Evolutionary conservation across 1,284 basidiomycete genomes (phyloP).

Genomic region (Puccinia novopanici): DNA sequence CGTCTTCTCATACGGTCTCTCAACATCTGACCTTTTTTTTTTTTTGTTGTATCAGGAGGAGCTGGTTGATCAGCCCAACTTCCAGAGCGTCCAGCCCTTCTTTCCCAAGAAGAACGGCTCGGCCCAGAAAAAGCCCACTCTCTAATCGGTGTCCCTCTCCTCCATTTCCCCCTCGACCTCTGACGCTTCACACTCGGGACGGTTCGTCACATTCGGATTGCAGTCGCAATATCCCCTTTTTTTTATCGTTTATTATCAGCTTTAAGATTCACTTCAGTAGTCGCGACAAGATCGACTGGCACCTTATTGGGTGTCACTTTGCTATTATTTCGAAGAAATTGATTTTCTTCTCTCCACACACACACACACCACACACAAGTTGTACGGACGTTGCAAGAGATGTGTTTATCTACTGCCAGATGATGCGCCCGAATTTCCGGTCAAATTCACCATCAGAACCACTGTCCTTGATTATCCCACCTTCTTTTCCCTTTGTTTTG

Average conservation of each 20-base stretch:
- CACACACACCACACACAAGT: too few relatives aligned
- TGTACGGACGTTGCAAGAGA: neutral
- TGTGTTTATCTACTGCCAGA: too few relatives aligned
- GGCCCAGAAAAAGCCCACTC: neutral
- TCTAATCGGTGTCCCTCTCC: too few relatives aligned
- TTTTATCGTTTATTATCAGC: too few relatives aligned
- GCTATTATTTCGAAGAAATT: neutral
- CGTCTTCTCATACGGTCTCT: neutral
- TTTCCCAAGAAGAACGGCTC: conserved; percentile 8
- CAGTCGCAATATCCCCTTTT: neutral
- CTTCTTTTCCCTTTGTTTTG: too few relatives aligned
- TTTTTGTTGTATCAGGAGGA: neutral
- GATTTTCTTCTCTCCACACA: neutral
- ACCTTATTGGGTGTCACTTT: neutral
- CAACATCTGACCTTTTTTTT: neutral
- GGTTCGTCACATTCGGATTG: conserved; percentile 7
- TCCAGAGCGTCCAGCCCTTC: conserved; percentile 8
- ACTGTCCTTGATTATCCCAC: neutral
- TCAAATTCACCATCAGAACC: neutral
- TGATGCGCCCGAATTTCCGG: conserved; percentile 16
- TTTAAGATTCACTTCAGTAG: neutral
- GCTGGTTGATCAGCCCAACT: conserved; percentile 24
- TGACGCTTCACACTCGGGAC: too few relatives aligned
- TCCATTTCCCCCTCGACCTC: neutral
- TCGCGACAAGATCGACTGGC: neutral